These are phyloP conservation scores for Pythium rishiriense DNA, from an alignment of 352 stramenopile species.

Conservation along the genomic window DNA sequence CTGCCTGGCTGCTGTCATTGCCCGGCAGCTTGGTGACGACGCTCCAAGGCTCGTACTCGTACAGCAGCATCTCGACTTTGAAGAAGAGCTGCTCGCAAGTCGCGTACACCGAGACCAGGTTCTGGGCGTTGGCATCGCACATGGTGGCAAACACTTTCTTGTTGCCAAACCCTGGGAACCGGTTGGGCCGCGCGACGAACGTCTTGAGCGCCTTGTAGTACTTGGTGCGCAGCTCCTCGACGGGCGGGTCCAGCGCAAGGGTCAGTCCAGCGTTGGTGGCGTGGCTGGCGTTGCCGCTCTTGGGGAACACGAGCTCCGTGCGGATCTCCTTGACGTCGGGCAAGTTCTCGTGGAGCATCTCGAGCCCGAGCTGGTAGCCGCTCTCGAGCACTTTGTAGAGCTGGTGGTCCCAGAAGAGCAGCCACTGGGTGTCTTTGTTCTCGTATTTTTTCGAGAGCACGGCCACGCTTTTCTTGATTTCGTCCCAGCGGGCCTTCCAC, in stretches of 20 bases:
- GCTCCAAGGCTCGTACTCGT: slow-evolving; percentile 86
- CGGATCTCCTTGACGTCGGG: slow-evolving; percentile 88
- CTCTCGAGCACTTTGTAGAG: slow-evolving; percentile 95
- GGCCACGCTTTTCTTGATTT: slow-evolving; percentile 78
- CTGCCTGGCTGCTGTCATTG: slow-evolving; percentile 44
- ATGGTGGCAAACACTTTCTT: slow-evolving; percentile 86
- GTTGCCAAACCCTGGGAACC: slow-evolving; percentile 90
- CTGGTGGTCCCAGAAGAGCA: slow-evolving; percentile 94
- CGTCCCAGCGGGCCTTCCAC: slow-evolving; percentile 89
- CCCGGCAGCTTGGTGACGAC: slow-evolving; percentile 50
- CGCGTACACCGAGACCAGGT: slow-evolving; percentile 88
- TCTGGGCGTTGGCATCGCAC: slow-evolving; percentile 85
- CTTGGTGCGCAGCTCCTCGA: slow-evolving; percentile 91
- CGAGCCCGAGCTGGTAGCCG: slow-evolving; percentile 92
- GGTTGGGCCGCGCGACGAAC: slow-evolving; percentile 90
- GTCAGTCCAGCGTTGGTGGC: slow-evolving; percentile 21
- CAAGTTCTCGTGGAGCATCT: slow-evolving; percentile 94
- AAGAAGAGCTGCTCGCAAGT: slow-evolving; percentile 92
- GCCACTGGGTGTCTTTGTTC: slow-evolving; percentile 85
- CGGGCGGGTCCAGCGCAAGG: slow-evolving; percentile 87
- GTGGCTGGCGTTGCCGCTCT: not conserved
- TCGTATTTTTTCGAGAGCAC: slow-evolving; percentile 80
- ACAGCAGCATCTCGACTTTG: slow-evolving; percentile 65
- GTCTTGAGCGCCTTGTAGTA: slow-evolving; percentile 97
- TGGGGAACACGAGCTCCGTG: slow-evolving; percentile 73